Conservation (phyloP, 768 basidiomycete species). For the Lactarius indigo region DNA sequence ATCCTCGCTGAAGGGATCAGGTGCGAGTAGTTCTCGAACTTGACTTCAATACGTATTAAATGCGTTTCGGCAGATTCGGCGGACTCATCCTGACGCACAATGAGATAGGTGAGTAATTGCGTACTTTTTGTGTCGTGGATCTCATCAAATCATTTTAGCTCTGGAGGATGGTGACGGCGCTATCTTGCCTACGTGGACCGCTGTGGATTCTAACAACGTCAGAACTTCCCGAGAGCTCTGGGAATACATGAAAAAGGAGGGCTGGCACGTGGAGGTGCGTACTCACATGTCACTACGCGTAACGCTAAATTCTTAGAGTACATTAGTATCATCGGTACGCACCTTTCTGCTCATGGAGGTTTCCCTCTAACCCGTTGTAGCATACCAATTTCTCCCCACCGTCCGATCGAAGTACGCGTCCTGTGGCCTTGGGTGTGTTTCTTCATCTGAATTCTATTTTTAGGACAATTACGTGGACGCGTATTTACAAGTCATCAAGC, state of each 20-base stretch:
- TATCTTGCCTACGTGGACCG: constrained; percentile 91
- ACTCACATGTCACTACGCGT: constrained; percentile 9
- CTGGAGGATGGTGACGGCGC: constrained; percentile 68
- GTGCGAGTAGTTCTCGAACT: constrained; percentile 36
- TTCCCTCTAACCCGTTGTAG: constrained; percentile 36
- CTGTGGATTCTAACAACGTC: constrained; percentile 80
- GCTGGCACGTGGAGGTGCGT: constrained; percentile 89
- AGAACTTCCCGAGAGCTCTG: constrained; percentile 85
- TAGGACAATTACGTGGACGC: constrained; percentile 95
- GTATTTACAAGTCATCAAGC: constrained; percentile 77
- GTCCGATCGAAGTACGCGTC: constrained; percentile 75
- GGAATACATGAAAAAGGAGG: constrained; percentile 69
- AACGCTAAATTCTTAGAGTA: neutral
- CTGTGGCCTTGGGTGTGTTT: neutral
- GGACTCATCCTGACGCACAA: constrained; percentile 92
- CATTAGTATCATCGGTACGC: constrained; percentile 70
- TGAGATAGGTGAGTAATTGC: constrained; percentile 61
- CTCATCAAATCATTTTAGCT: constrained; percentile 31
- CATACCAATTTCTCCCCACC: constrained; percentile 93
- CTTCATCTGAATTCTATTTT: neutral
- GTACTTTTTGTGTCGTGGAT: neutral
- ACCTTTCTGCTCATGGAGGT: constrained; percentile 8
- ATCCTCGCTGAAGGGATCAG: constrained; percentile 80
- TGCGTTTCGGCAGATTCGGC: constrained; percentile 55
- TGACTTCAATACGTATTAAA: constrained; percentile 6